Conservation (phyloP, 148 eudicot species). For the Vaccinium vitisidaea region DNA sequence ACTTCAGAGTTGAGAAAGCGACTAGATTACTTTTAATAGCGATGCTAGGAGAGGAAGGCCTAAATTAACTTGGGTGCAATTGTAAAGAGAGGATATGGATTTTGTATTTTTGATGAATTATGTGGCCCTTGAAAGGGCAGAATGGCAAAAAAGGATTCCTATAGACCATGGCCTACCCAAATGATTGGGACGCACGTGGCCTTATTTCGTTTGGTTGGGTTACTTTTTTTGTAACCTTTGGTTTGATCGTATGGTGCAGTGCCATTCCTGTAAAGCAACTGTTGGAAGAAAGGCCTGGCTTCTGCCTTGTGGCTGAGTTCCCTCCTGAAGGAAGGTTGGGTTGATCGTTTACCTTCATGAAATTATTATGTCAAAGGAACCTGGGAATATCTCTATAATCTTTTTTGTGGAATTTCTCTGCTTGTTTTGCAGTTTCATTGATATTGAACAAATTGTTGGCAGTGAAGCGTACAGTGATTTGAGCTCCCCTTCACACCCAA, state of each 20-base stretch:
- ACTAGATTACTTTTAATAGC: no score
- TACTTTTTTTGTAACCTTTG: neutral
- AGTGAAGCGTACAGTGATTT: slow-evolving; percentile 36
- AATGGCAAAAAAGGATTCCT: no score
- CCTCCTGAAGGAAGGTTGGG: slow-evolving; percentile 52
- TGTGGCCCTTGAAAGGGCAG: no score
- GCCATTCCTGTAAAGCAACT: slow-evolving; percentile 39
- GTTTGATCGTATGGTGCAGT: slow-evolving; percentile 24
- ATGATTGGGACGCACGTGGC: no score
- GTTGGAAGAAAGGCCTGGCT: slow-evolving; percentile 44
- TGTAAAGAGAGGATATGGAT: no score
- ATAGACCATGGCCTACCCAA: no score
- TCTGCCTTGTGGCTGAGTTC: slow-evolving; percentile 51
- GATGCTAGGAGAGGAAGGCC: no score
- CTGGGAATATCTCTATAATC: neutral
- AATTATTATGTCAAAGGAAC: neutral
- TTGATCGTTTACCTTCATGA: neutral
- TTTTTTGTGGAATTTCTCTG: neutral
- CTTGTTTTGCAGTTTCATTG: slow-evolving; percentile 35
- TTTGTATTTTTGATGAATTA: no score
- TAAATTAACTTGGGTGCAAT: no score
- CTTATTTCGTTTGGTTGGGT: neutral
- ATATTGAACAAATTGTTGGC: slow-evolving; percentile 40
- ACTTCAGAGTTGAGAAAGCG: no score
- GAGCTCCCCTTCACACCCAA: slow-evolving; percentile 34